Percentiles rank a stretch among this genome's conserved stretches.
These are phyloP conservation scores for Jamesozyma spencerorum DNA, from an alignment of 805 yeast genomes.

Conservation along the genomic window DNA sequence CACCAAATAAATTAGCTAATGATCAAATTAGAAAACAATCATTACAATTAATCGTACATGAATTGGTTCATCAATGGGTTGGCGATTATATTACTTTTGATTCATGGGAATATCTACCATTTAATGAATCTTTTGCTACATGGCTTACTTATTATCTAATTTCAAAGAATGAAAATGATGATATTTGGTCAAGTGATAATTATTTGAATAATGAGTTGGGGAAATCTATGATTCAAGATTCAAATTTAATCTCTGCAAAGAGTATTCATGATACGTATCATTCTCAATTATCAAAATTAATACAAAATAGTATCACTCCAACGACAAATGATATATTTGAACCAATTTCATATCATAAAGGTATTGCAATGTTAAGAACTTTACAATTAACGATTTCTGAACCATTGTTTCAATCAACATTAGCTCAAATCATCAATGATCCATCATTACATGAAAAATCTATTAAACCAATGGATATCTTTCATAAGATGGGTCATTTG, in stretches of 20 bases:
- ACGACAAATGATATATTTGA: slow-evolving; percentile 25
- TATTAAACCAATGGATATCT: slow-evolving; percentile 28
- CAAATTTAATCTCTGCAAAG: slow-evolving; percentile 5
- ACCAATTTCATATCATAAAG: slow-evolving; percentile 27
- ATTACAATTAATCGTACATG: slow-evolving; percentile 58
- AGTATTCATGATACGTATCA: slow-evolving; percentile 14
- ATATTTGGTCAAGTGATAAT: slow-evolving; percentile 19
- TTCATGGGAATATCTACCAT: slow-evolving; percentile 61
- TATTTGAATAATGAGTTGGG: slow-evolving; percentile 18
- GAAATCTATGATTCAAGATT: slow-evolving; percentile 12
- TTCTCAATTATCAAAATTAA: not conserved
- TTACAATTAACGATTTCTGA: slow-evolving; percentile 21
- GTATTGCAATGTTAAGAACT: slow-evolving; percentile 25
- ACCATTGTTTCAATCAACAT: slow-evolving; percentile 13
- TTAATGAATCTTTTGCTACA: slow-evolving; percentile 73
- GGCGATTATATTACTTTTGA: slow-evolving; percentile 63
- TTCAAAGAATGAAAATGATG: slow-evolving; percentile 19
- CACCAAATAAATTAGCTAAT: slow-evolving; percentile 26
- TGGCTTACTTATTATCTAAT: slow-evolving; percentile 50
- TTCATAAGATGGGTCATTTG: slow-evolving; percentile 15
- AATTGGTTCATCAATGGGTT: slow-evolving; percentile 72
- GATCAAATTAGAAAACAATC: slow-evolving; percentile 28
- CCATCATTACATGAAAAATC: slow-evolving; percentile 10
- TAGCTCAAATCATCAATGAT: slow-evolving; percentile 12
- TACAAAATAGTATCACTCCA: not conserved